These are phyloP conservation scores for Hypoxylon trugodes DNA, from an alignment of 495 filamentous ascomycete species.

Conservation along the genomic window DNA sequence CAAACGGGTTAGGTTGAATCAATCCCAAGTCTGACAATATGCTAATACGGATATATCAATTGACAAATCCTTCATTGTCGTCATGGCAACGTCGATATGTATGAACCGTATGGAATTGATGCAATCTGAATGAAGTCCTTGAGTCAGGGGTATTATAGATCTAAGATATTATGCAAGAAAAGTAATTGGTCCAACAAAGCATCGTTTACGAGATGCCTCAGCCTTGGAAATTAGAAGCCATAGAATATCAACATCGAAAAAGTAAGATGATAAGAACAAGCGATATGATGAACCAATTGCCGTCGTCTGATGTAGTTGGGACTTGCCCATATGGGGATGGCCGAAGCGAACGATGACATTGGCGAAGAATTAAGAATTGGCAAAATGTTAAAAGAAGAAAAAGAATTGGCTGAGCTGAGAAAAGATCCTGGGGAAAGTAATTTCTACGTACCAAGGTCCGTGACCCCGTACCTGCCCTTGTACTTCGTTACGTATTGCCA, in stretches of 20 bases:
- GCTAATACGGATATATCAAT: not conserved
- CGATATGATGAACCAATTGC: constrained; percentile 22
- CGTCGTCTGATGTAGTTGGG: not conserved
- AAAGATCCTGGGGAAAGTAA: constrained; percentile 36
- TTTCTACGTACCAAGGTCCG: not conserved
- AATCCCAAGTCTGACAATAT: constrained; percentile 4
- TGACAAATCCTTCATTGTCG: constrained; percentile 1
- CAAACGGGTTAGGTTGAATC: not conserved
- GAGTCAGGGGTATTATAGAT: too few species aligned
- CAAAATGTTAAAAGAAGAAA: too few species aligned
- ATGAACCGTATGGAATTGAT: too few species aligned
- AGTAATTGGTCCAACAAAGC: constrained; percentile 10
- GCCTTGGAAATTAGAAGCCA: constrained; percentile 24
- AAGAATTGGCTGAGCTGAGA: constrained; percentile 1
- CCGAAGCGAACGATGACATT: constrained; percentile 25
- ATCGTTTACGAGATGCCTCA: constrained; percentile 17
- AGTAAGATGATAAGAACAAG: not conserved
- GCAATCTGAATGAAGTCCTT: too few species aligned
- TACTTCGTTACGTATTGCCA: not conserved
- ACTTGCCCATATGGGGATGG: constrained; percentile 20
- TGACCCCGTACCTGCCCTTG: not conserved
- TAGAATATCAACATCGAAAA: constrained; percentile 3
- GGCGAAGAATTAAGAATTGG: constrained; percentile 21
- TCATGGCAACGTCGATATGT: constrained; percentile 16
- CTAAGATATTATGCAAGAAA: too few species aligned